Percentiles rank a stretch among this genome's conserved stretches.
Conservation (phyloP, 2,329 filamentous ascomycete species). For the Hymenoscyphus repandus region DNA sequence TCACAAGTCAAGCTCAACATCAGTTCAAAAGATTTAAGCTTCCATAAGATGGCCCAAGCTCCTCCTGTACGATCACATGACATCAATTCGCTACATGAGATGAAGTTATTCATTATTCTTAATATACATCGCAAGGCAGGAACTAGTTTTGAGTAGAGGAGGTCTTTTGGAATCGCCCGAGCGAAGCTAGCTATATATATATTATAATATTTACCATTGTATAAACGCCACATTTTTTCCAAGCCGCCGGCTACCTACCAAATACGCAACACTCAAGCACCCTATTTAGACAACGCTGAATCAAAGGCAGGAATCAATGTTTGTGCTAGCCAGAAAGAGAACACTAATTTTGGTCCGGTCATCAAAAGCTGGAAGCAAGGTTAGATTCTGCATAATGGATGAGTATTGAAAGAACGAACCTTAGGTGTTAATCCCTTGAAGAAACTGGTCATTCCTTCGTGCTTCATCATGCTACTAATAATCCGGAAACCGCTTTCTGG, state of each 20-base stretch:
- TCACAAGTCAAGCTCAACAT: too few species aligned
- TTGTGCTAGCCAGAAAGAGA: constrained; percentile 99
- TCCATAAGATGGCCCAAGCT: background rate
- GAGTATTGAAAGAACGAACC: constrained; percentile 37
- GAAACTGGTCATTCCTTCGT: constrained; percentile 82
- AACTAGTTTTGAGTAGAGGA: constrained; percentile 5
- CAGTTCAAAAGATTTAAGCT: background rate
- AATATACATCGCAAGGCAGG: background rate
- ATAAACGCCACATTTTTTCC: constrained; percentile 1
- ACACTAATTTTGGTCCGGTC: constrained; percentile 98
- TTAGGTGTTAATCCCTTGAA: constrained; percentile 98
- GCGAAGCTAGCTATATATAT: constrained; percentile 1
- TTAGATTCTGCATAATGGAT: constrained; percentile 5
- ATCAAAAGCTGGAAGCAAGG: constrained; percentile 67
- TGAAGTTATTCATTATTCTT: too few species aligned
- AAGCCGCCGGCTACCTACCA: background rate
- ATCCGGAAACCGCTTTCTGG: constrained; percentile 92
- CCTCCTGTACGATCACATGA: background rate
- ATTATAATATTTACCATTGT: constrained; percentile 3
- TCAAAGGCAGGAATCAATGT: constrained; percentile 93
- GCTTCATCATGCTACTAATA: constrained; percentile 83
- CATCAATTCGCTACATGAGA: background rate
- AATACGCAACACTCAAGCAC: constrained; percentile 1
- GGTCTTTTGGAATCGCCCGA: background rate
- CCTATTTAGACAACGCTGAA: constrained; percentile 37